Evolutionary conservation across 2,329 filamentous ascomycete species (phyloP).

Genomic region (Cryphonectria radicalis): DNA sequence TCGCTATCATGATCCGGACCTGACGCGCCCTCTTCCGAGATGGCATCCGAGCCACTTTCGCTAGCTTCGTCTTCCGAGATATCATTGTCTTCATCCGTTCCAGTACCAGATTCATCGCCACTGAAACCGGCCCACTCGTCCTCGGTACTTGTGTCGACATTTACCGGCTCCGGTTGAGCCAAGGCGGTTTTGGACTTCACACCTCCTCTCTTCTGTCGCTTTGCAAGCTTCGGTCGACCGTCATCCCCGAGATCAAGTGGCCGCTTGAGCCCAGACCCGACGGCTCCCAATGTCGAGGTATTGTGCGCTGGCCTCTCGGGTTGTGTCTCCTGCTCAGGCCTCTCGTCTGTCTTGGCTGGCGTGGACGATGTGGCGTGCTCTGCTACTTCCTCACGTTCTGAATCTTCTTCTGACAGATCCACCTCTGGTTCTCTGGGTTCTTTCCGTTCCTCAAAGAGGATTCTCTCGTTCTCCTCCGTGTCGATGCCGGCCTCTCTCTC

Average conservation of each 20-base stretch:
- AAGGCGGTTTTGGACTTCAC: constrained; percentile 59
- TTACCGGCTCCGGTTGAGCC: constrained; percentile 46
- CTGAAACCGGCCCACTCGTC: constrained; percentile 67
- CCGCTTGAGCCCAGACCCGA: constrained; percentile 84
- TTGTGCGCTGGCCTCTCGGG: background rate
- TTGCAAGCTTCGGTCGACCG: constrained; percentile 81
- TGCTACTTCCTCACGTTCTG: constrained; percentile 36
- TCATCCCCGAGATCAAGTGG: constrained; percentile 80
- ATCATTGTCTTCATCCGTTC: constrained; percentile 38
- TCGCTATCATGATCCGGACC: constrained; percentile 38
- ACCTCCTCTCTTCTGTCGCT: constrained; percentile 73
- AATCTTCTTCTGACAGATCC: constrained; percentile 35
- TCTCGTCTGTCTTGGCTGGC: too few species aligned
- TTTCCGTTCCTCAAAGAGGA: constrained; percentile 56
- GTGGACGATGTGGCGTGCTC: background rate
- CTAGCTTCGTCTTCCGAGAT: background rate
- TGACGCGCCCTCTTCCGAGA: constrained; percentile 33
- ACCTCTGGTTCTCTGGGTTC: constrained; percentile 35
- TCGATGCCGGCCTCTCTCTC: constrained; percentile 69
- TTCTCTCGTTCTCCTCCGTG: constrained; percentile 53
- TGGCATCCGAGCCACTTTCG: constrained; percentile 5
- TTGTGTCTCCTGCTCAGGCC: background rate
- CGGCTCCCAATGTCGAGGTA: constrained; percentile 29
- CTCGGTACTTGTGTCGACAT: constrained; percentile 31
- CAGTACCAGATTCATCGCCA: constrained; percentile 39